Evolutionary conservation across 495 filamentous ascomycete genomes (phyloP).

Genomic region (Hyaloscypha hepaticicola): DNA sequence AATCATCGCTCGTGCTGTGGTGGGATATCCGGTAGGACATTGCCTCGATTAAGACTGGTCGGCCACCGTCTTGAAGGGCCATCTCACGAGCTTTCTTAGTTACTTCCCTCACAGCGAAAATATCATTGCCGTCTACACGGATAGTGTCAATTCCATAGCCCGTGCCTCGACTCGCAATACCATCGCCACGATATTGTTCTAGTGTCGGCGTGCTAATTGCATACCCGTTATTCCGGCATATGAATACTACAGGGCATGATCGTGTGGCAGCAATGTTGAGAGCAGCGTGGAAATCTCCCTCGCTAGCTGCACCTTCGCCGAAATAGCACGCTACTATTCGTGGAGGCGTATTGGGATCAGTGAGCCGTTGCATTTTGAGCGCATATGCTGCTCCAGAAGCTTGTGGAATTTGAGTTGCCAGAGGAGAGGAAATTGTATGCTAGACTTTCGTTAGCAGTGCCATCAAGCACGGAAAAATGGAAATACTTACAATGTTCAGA

Average conservation of each 20-base stretch:
- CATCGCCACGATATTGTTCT: slow-evolving; percentile 96
- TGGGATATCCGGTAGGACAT: slow-evolving; percentile 98
- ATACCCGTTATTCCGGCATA: slow-evolving; percentile 97
- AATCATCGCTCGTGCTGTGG: slow-evolving; percentile 97
- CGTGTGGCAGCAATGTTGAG: slow-evolving; percentile 95
- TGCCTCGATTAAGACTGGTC: slow-evolving; percentile 77
- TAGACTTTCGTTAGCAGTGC: slow-evolving; percentile 31
- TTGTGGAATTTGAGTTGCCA: slow-evolving; percentile 96
- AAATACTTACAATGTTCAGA: slow-evolving; percentile 67
- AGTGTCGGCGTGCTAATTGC: slow-evolving; percentile 93
- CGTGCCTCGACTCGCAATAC: slow-evolving; percentile 90
- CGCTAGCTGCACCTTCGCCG: slow-evolving; percentile 94
- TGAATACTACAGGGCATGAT: slow-evolving; percentile 86
- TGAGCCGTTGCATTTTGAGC: slow-evolving; percentile 77
- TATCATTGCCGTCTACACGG: slow-evolving; percentile 94
- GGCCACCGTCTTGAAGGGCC: slow-evolving; percentile 60
- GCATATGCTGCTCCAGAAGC: slow-evolving; percentile 93
- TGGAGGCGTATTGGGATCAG: slow-evolving; percentile 63
- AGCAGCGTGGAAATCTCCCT: slow-evolving; percentile 97
- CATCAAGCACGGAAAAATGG: slow-evolving; percentile 2
- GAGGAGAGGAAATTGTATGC: slow-evolving; percentile 91
- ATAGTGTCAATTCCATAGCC: slow-evolving; percentile 98
- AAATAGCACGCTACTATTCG: slow-evolving; percentile 89
- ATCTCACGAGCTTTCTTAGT: slow-evolving; percentile 74
- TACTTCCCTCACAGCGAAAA: slow-evolving; percentile 88